A percentile compares a stretch with the other conserved stretches of the same genome.
Evolutionary conservation across 192 early-diverging fungal genomes (phyloP).

Genomic region (Ambispora gerdemannii): DNA sequence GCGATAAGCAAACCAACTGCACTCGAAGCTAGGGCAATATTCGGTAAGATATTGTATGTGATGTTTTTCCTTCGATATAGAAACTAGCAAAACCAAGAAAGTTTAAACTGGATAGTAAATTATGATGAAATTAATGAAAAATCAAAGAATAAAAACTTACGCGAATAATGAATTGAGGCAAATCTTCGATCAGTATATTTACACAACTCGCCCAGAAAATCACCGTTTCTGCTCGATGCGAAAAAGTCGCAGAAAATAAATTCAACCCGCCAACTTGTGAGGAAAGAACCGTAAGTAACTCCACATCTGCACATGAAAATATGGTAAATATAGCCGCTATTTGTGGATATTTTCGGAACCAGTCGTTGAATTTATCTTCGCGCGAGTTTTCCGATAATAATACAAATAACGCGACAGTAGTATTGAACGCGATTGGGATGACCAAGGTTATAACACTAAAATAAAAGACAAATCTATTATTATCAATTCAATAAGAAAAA

Average conservation of each 20-base stretch:
- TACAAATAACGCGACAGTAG: background rate
- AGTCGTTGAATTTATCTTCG: background rate
- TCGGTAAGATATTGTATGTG: background rate
- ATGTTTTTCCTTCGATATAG: background rate
- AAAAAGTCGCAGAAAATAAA: background rate
- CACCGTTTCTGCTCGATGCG: background rate
- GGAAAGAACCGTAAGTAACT: background rate
- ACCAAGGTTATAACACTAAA: background rate
- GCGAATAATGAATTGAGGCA: constrained; percentile 6
- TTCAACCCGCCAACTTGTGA: background rate
- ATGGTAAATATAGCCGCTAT: background rate
- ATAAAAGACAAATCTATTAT: background rate
- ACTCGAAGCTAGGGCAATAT: background rate
- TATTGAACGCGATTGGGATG: background rate
- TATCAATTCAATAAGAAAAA: background rate
- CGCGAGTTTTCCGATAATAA: background rate
- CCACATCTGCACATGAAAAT: constrained; percentile 3
- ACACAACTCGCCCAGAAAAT: background rate
- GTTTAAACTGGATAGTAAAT: no score
- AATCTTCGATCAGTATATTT: constrained; percentile 6
- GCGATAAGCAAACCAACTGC: background rate
- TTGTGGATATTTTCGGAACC: background rate
- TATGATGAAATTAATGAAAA: no score
- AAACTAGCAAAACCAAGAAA: background rate
- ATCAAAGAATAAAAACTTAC: no score